Percentiles rank a stretch among this genome's conserved stretches.
phyloP scores from a whole-genome alignment of 352 stramenopile species.

The Phytopythium chamaehyphon region DNA sequence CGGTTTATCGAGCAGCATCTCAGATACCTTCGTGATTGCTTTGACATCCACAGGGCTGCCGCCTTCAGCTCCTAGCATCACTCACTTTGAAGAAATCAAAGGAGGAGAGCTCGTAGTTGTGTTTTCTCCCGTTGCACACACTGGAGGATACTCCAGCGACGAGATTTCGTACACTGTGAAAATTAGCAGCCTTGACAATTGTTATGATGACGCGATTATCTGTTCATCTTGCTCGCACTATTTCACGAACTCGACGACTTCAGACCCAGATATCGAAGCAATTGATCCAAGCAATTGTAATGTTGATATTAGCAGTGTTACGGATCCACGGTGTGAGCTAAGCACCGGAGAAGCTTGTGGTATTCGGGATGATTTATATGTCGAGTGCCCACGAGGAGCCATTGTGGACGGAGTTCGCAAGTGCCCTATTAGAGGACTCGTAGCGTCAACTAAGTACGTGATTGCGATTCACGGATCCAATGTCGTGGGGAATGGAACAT shows the following conservation, averaged over 20 bases:
- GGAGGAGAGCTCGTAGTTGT: slow-evolving; percentile 28
- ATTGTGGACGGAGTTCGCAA: not conserved
- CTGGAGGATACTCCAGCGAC: slow-evolving; percentile 20
- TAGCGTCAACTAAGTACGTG: slow-evolving; percentile 21
- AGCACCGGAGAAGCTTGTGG: slow-evolving; percentile 17
- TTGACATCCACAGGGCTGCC: slow-evolving; percentile 10
- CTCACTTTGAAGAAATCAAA: slow-evolving; percentile 10
- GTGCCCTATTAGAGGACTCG: slow-evolving; percentile 27
- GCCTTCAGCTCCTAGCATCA: slow-evolving; percentile 16
- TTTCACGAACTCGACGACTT: too few species aligned
- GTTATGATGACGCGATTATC: slow-evolving; percentile 8
- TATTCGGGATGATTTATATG: slow-evolving; percentile 4
- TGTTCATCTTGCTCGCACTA: not conserved
- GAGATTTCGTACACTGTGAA: slow-evolving; percentile 17
- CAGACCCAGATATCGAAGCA: not conserved
- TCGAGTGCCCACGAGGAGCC: slow-evolving; percentile 9
- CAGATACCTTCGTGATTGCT: slow-evolving; percentile 13
- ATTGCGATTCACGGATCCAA: slow-evolving; percentile 29
- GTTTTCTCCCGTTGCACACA: slow-evolving; percentile 15
- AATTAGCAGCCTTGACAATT: slow-evolving; percentile 21
- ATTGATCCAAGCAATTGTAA: slow-evolving; percentile 8
- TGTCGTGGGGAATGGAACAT: slow-evolving; percentile 22
- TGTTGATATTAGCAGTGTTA: slow-evolving; percentile 3
- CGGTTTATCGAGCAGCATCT: slow-evolving; percentile 12
- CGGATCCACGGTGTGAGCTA: slow-evolving; percentile 16